Evolutionary conservation across 2,329 filamentous ascomycete genomes (phyloP).

Genomic region (Verticillium isaacii): DNA sequence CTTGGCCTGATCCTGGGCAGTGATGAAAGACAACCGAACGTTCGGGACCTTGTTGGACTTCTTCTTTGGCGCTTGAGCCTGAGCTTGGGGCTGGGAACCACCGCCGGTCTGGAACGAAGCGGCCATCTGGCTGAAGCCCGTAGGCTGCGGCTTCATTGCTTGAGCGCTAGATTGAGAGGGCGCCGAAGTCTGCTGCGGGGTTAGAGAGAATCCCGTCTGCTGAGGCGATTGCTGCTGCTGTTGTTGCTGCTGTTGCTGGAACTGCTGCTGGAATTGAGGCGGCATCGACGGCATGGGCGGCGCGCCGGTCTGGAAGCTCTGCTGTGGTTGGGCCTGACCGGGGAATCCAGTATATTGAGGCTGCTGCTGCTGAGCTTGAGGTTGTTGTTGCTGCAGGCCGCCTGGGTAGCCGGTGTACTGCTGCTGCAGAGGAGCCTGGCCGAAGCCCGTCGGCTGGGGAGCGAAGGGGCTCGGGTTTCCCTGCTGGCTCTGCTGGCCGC

Average conservation of each 20-base stretch:
- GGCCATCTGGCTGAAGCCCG: constrained; percentile 62
- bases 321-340: constrained; percentile 46
- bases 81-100: constrained; percentile 28
- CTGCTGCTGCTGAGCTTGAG: constrained; percentile 53
- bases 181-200: constrained; percentile 45
- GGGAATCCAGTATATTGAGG: constrained; percentile 41
- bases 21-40: constrained; percentile 93
- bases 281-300: constrained; percentile 58
- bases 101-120: constrained; percentile 57
- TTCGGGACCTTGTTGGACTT: constrained; percentile 77
- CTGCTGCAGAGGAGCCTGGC: constrained; percentile 48
- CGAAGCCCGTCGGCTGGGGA: constrained; percentile 57
- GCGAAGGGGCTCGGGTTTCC: constrained; percentile 43
- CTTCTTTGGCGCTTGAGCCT: constrained; percentile 41
- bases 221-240: constrained; percentile 37
- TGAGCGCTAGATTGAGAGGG: constrained; percentile 46
- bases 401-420: constrained; percentile 59
- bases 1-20: constrained; percentile 88
- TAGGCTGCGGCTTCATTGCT: constrained; percentile 61
- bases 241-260: constrained; percentile 44
- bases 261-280: constrained; percentile 56
- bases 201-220: constrained; percentile 38
- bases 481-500: constrained; percentile 44
- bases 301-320: constrained; percentile 55
- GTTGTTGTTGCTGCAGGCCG: constrained; percentile 45